Base-by-base conservation (phyloP, 192 early-diverging fungal species). In the Helicostylum pulchrum region DNA sequence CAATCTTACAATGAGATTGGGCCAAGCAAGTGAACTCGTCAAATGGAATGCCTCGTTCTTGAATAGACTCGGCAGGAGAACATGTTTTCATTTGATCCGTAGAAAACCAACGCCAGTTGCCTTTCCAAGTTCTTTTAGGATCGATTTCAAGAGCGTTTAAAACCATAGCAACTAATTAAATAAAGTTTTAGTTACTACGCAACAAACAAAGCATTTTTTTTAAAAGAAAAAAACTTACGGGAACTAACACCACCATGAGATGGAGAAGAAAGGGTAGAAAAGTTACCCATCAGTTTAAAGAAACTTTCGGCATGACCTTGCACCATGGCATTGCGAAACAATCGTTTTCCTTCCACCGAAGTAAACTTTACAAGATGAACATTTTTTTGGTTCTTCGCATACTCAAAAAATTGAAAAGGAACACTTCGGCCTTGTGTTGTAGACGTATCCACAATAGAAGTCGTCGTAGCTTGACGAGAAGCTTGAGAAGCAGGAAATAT, bases 1-100 rank as follows among this genome's bases (percentile, higher is more conserved):
- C 68, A 17, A 91, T 89, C 21, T 83, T 66, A 34, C 93, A 91
- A 55, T 98, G 92, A 64, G 91, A 87, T 66, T 84, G 80, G 12
- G 92, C 92, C 39, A 95, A 72, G 52, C 92, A 71, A 0, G 47
- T 31, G 47, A 71, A 71, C 34, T 71, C 69, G 42, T 64, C 43
- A 58, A 71, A 71, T 2, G 62, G 59, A 8, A 71, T 65, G 17
- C 69, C 69, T 5, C 21, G 46, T 19, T 64, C 7, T 26, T 21
- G 9, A 30, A 71, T 46, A 4, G 44, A 17, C 12, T 65, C 51
- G 3, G 34, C 45, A 19, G 62, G 50, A 17, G 69, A 71, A 45
- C 69, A 71, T 36, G 62, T 50, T 36, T 71, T 36, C 17, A 71
- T 8, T 32, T 61, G 52, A 17, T 71, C 69, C 31, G 19, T 34